Evolutionary conservation across 805 yeast species (phyloP).

Genomic region (Ogataea ramenticola): DNA sequence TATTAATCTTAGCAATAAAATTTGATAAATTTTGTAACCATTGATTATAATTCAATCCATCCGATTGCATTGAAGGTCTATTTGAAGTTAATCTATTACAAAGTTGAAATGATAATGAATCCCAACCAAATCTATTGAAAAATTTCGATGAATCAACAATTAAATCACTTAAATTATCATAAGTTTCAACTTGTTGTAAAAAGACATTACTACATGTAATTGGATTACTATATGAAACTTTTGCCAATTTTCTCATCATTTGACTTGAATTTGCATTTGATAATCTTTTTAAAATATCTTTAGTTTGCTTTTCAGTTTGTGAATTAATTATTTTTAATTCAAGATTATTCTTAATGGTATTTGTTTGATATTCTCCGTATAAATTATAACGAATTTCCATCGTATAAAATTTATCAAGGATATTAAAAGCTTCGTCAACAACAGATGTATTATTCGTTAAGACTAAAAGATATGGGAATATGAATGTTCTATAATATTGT

Average conservation of each 20-base stretch:
- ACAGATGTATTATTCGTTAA: slow-evolving; percentile 51
- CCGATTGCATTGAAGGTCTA: slow-evolving; percentile 60
- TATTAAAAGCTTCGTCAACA: slow-evolving; percentile 49
- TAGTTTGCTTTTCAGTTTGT: slow-evolving; percentile 72
- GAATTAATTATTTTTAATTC: slow-evolving; percentile 52
- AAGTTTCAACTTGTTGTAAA: slow-evolving; percentile 81
- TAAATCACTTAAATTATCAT: slow-evolving; percentile 74
- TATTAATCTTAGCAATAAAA: slow-evolving; percentile 69
- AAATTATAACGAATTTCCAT: slow-evolving; percentile 62
- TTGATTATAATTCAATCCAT: slow-evolving; percentile 72
- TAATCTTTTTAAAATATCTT: slow-evolving; percentile 68
- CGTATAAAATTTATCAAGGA: slow-evolving; percentile 44
- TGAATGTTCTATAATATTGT: slow-evolving; percentile 52
- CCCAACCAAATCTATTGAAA: slow-evolving; percentile 79
- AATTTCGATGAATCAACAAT: slow-evolving; percentile 73
- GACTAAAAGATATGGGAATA: slow-evolving; percentile 48
- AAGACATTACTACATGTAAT: slow-evolving; percentile 65
- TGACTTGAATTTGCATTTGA: slow-evolving; percentile 71
- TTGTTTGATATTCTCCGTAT: slow-evolving; percentile 70
- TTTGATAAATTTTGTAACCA: slow-evolving; percentile 83
- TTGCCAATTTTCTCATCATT: slow-evolving; percentile 68
- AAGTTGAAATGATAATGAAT: slow-evolving; percentile 67
- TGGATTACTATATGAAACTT: slow-evolving; percentile 70
- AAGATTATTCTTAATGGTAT: slow-evolving; percentile 47
- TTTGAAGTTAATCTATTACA: slow-evolving; percentile 63